These are phyloP conservation scores for Hyaloscypha hepaticicola DNA, from an alignment of 495 filamentous ascomycete species.

Conservation along the genomic window DNA sequence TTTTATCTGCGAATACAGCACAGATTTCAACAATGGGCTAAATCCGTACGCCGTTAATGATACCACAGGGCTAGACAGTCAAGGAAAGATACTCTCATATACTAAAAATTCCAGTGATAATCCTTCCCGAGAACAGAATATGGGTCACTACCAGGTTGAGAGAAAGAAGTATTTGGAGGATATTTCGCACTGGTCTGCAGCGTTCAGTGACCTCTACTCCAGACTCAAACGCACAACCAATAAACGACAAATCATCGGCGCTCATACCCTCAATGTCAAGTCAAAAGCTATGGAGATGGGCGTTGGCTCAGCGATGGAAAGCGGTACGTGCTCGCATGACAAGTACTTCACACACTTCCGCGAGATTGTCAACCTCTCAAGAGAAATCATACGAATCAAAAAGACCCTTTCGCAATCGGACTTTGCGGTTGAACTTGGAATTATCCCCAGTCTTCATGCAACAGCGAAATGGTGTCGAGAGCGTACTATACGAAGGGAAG, in stretches of 20 bases:
- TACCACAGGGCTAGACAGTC: not conserved
- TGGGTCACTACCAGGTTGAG: not conserved
- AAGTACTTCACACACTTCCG: not conserved
- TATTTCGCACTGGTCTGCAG: not conserved
- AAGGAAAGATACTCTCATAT: no score
- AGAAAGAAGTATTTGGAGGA: not conserved
- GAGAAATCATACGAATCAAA: not conserved
- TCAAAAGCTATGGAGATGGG: not conserved
- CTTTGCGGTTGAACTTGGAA: slow-evolving; percentile 2
- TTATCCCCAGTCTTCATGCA: not conserved
- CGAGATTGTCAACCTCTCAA: not conserved
- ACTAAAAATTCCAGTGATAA: not conserved
- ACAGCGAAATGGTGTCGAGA: not conserved
- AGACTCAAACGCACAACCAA: not conserved
- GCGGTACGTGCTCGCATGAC: not conserved
- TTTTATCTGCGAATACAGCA: not conserved
- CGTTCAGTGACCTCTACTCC: not conserved
- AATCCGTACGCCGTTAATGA: not conserved
- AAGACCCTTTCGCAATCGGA: not conserved
- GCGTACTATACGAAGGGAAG: not conserved
- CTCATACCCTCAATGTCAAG: slow-evolving; percentile 1
- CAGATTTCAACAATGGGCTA: not conserved
- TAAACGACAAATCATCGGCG: not conserved
- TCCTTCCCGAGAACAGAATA: not conserved
- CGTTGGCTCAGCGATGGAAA: not conserved